Evolutionary conservation across 1,139 yeast genomes (phyloP), one percentile per base, ranked within the genome.

Genomic region (Wickerhamomyces sp.): DNA sequence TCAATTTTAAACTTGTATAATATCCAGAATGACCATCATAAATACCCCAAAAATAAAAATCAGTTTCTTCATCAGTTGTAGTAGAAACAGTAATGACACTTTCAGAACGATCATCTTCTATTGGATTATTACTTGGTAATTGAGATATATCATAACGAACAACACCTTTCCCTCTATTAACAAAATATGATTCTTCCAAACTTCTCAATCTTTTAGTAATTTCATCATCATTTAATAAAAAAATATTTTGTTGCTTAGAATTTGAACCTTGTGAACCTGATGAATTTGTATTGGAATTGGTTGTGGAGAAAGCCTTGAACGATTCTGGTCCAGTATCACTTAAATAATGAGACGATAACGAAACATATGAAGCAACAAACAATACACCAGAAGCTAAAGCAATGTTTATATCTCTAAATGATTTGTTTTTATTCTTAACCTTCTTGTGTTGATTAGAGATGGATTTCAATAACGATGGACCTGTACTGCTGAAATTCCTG

Each of bases 1-100:
- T 76, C 50, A 93, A 75, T 62, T 84, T 87, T 33, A 89, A 79
- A 49, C 94, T 82, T 1, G 99, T 94, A 49, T 88, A 87, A 83
- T 96, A 90, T 18, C 99, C 99, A 4, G 96, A 90, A 65, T 93
- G 99, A 11, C 99, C 99, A 65, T 93, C 99, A 63, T 84, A 93
- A 0, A 94, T 79, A 3, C 98, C 96, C 76, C 95, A 94, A 61
- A 93, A 89, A 79, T 87, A 85, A 87, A 97, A 85, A 64, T 91
- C 97, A 1, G 94, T 76, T 39, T 78, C 73, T 2, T 79, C 76
- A 45, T 69, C 71, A 45, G 73, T 69, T 48, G 75, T 67, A 36
- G 82, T 72, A 11, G 95, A 95, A 0, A 89, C 89, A 50, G 88
- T 90, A 11, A 91, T 84, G 38, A 90, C 80, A 54, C 84, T 85